phyloP scores from a whole-genome alignment of 192 early-diverging fungal species.

The Backusella luteola region DNA sequence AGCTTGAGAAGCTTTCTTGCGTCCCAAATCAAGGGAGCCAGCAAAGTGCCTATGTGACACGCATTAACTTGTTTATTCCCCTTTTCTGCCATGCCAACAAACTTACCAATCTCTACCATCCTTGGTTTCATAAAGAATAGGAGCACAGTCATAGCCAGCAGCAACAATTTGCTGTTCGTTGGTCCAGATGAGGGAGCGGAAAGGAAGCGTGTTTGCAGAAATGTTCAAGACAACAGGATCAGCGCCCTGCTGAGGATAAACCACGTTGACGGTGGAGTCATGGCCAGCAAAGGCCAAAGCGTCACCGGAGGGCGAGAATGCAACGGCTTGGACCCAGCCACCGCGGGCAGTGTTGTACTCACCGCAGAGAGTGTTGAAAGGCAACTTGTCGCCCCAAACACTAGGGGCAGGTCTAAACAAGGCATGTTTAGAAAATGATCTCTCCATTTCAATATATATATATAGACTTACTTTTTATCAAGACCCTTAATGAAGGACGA shows the following conservation, averaged over 20 bases:
- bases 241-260: constrained; percentile 60
- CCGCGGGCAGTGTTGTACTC: constrained; percentile 73
- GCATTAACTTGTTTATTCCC: not conserved
- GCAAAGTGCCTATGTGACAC: constrained; percentile 41
- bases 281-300: constrained; percentile 84
- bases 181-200: constrained; percentile 75
- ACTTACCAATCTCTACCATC: constrained; percentile 60
- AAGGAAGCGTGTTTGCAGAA: constrained; percentile 67
- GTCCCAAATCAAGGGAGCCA: constrained; percentile 79
- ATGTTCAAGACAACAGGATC: constrained; percentile 50
- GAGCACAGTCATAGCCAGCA: constrained; percentile 92
- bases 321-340: constrained; percentile 93
- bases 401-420: constrained; percentile 60
- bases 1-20: constrained; percentile 60
- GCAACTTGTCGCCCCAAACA: constrained; percentile 92
- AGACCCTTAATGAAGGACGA: constrained; percentile 95
- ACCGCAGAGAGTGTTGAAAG: constrained; percentile 89
- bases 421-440: not conserved
- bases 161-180: constrained; percentile 78
- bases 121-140: constrained; percentile 70
- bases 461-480: constrained; percentile 67
- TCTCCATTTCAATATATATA: not conserved
- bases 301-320: constrained; percentile 90
- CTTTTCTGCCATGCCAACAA: not conserved
- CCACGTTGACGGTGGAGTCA: constrained; percentile 83